Base-by-base conservation (phyloP, 257 asterid species). In the Solanum gandarillasii region DNA sequence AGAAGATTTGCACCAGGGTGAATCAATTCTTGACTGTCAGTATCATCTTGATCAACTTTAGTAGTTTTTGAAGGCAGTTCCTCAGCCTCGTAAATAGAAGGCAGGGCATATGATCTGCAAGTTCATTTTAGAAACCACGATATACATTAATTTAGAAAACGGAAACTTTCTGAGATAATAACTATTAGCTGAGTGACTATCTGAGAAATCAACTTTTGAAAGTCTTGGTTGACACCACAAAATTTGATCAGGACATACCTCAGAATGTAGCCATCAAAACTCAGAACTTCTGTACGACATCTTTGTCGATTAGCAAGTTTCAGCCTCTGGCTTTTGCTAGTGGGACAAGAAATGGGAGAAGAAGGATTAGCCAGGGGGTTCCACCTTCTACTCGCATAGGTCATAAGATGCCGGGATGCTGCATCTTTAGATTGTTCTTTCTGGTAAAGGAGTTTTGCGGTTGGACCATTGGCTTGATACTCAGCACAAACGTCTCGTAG, bases 361-460 rank as follows among this genome's bases (percentile, higher is more conserved):
- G 99, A 96, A 90, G 99, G 99, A 91, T 94, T 98, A 29, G 91
- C 92, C 55, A 91, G 94, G 14, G 99, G 99, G 86, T 96, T 97
- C 99, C 99, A 97, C 90, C 93, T 93, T 89, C 99, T 98, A 90
- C 99, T 97, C 27, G 99, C 99, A 94, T 97, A 97, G 90, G 92
- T 95, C 95, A 95, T 94, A 38, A 94, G 95, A 48, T 91, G 92
- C 68, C 94, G 90, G 74, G 98, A 88, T 89, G 93, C 87, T 89
- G 93, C 87, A 73, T 86, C 91, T 91, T 93, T 95, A 21, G 91
- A 86, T 82, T 92, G 96, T 92, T 96, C 99, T 94, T 91, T 96
- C 92, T 95, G 99, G 94, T 95, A 96, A 87, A 97, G 98, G 88
- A 97, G 95, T 87, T 93, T 94, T 70, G 99, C 96, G 75, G 96